A percentile compares a stretch with the other conserved stretches of the same genome.
These are phyloP conservation scores for Spatholobus suberectus DNA, from an alignment of 306 rosid genomes.

Conservation along the genomic window DNA sequence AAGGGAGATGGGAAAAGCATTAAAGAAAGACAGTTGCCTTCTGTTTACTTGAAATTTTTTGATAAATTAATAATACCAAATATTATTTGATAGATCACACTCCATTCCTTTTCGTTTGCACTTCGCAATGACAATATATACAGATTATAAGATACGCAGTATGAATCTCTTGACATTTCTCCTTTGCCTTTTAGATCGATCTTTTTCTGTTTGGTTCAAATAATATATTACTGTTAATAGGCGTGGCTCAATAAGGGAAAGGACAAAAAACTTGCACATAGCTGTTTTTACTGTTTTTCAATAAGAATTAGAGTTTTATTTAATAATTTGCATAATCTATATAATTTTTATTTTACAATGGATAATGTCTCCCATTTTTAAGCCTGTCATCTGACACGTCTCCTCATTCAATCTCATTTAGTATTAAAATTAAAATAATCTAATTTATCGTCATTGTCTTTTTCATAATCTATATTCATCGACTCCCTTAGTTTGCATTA, in stretches of 20 bases:
- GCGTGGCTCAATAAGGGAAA: too few species aligned
- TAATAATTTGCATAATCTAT: too few species aligned
- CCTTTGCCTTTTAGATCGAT: neutral
- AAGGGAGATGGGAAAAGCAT: neutral
- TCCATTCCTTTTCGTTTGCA: neutral
- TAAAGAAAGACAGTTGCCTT: neutral
- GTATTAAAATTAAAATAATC: neutral
- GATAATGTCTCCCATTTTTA: neutral
- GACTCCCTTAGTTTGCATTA: too few species aligned
- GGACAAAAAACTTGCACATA: too few species aligned
- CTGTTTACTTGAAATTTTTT: too few species aligned
- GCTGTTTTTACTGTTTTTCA: too few species aligned
- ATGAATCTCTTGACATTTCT: neutral
- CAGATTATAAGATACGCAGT: neutral
- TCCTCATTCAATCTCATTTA: neutral
- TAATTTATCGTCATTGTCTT: neutral
- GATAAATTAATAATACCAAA: neutral
- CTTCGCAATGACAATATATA: neutral
- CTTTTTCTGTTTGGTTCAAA: neutral
- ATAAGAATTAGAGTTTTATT: too few species aligned
- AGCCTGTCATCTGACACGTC: neutral
- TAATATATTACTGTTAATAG: neutral
- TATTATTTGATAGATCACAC: neutral
- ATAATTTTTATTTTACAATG: neutral
- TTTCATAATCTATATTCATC: neutral